phyloP scores from a whole-genome alignment of 108 stramenopile genomes.

The Bacterosira constricta region DNA sequence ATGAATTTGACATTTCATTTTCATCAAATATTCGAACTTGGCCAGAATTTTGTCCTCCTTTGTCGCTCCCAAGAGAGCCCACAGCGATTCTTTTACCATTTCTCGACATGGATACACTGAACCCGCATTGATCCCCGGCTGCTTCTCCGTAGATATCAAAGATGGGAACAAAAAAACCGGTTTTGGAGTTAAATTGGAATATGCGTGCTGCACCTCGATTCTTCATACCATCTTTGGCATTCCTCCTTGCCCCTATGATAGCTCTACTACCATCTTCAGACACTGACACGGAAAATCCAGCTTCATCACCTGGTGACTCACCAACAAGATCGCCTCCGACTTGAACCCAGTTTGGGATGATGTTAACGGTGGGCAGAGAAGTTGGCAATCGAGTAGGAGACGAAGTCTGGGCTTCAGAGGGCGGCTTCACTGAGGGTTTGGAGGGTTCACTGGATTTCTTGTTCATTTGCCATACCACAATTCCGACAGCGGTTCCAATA shows the following conservation, averaged over 20 bases:
- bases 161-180: constrained; percentile 22
- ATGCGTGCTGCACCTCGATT: constrained; percentile 46
- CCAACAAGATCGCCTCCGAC: constrained; percentile 46
- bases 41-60: constrained; percentile 46
- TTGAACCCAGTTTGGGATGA: constrained; percentile 19
- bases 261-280: constrained; percentile 40
- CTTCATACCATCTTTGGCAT: constrained; percentile 22
- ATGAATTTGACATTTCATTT: constrained; percentile 16
- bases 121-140: constrained; percentile 53
- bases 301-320: constrained; percentile 33
- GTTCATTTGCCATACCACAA: neutral
- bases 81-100: constrained; percentile 49
- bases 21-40: constrained; percentile 51
- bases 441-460: neutral
- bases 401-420: neutral
- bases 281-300: constrained; percentile 47
- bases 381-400: constrained; percentile 1
- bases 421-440: neutral
- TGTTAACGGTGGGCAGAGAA: neutral
- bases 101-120: constrained; percentile 46
- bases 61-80: constrained; percentile 49
- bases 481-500: constrained; percentile 3
- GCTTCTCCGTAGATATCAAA: constrained; percentile 39
- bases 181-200: constrained; percentile 25
- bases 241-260: constrained; percentile 39